Evolutionary conservation across 345 rosid genomes (phyloP).

Genomic region (Rhizophora mangle): DNA sequence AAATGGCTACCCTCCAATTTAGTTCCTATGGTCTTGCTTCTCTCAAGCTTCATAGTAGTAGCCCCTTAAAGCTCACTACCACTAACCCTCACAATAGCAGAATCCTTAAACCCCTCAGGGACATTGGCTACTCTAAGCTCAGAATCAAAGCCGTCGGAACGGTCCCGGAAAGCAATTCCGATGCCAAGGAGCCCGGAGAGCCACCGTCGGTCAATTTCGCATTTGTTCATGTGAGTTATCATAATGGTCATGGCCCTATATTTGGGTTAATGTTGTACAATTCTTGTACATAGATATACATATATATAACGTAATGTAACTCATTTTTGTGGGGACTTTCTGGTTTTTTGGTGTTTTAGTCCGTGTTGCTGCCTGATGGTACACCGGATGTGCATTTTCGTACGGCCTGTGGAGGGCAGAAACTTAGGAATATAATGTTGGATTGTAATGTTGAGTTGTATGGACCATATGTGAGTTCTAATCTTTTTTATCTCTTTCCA

Average conservation of each 20-base stretch:
- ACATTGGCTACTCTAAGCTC: conserved; percentile 15
- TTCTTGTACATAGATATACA: background rate
- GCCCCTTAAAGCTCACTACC: conserved; percentile 17
- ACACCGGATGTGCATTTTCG: conserved; percentile 82
- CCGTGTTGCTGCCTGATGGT: conserved; percentile 89
- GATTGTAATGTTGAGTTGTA: conserved; percentile 73
- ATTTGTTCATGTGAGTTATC: conserved; percentile 74
- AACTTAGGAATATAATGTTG: conserved; percentile 89
- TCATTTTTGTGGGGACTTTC: background rate
- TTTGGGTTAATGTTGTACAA: background rate
- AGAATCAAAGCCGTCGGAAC: conserved; percentile 51
- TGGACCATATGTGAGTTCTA: conserved; percentile 74
- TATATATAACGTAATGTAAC: background rate
- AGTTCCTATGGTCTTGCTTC: conserved; percentile 49
- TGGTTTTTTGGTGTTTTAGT: conserved; percentile 34
- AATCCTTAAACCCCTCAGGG: conserved; percentile 25
- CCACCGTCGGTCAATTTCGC: conserved; percentile 67
- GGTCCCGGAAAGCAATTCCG: conserved; percentile 37
- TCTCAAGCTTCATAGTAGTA: conserved; percentile 17
- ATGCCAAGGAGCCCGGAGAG: conserved; percentile 33
- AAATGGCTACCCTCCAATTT: conserved; percentile 62
- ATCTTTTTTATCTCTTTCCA: background rate
- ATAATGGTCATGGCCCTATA: too few species aligned
- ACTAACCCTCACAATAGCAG: conserved; percentile 8
- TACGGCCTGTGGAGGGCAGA: conserved; percentile 68